Evolutionary conservation across 495 filamentous ascomycete genomes (phyloP).

Genomic region (Cercophora scortea): DNA sequence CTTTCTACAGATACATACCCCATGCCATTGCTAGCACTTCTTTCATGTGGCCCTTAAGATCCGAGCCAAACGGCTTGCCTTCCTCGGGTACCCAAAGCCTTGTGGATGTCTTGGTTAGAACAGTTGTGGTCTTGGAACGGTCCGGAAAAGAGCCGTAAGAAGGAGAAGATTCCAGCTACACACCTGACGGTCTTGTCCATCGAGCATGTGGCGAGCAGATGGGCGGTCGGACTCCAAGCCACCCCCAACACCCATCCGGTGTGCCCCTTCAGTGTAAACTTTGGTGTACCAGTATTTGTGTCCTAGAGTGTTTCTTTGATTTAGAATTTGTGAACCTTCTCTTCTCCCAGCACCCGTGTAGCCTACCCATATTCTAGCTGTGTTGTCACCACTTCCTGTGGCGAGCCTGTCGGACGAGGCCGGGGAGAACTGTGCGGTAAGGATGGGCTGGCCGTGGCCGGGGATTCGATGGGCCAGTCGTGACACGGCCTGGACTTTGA

Average conservation of each 20-base stretch:
- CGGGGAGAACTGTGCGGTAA: conserved; percentile 84
- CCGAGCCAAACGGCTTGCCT: conserved; percentile 64
- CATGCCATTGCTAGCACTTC: conserved; percentile 85
- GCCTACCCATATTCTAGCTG: conserved; percentile 70
- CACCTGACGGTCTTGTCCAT: conserved; percentile 75
- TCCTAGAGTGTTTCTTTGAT: conserved; percentile 32
- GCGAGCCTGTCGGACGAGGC: conserved; percentile 71
- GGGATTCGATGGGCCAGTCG: conserved; percentile 81
- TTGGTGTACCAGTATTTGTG: conserved; percentile 85
- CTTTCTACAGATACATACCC: conserved; percentile 76
- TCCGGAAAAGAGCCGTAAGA: too few relatives aligned
- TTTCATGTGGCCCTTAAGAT: conserved; percentile 84
- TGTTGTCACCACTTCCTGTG: conserved; percentile 84
- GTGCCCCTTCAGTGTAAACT: conserved; percentile 86
- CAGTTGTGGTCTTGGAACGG: too few relatives aligned
- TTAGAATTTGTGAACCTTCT: too few relatives aligned
- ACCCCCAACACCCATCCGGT: conserved; percentile 88
- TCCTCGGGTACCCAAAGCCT: conserved; percentile 84
- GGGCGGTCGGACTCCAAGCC: conserved; percentile 76
- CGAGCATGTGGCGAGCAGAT: conserved; percentile 78
- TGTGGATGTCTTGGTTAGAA: too few relatives aligned
- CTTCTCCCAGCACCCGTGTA: too few relatives aligned
- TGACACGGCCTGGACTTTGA: conserved; percentile 86
- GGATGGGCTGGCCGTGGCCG: conserved; percentile 88
- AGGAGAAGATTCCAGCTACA: too few relatives aligned